These are phyloP conservation scores for Raphanus sativus DNA, from an alignment of 345 rosid genomes.

Conservation along the genomic window DNA sequence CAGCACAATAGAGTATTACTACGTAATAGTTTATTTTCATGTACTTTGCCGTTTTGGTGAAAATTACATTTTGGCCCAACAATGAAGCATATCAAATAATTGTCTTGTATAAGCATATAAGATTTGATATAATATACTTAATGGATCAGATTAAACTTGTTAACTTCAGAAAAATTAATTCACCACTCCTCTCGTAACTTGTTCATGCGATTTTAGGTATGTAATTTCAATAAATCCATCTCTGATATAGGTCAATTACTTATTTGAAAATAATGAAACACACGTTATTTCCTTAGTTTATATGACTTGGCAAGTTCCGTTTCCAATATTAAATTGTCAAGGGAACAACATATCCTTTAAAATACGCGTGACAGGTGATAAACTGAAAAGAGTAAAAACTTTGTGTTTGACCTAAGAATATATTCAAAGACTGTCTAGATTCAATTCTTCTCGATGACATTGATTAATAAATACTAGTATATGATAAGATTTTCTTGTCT, in stretches of 20 bases:
- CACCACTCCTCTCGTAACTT: not conserved
- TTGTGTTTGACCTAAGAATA: conserved; percentile 17
- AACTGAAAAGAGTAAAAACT: conserved; percentile 5
- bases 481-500: conserved; percentile 10
- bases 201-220: not conserved
- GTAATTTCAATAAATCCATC: not conserved
- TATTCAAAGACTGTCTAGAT: conserved; percentile 24
- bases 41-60: not conserved
- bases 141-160: not conserved
- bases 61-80: not conserved
- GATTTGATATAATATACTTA: not conserved
- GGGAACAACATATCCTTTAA: not conserved
- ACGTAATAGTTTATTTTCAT: not conserved
- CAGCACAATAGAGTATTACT: not conserved
- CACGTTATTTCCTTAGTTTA: not conserved
- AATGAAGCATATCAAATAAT: not conserved
- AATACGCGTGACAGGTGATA: conserved; percentile 6
- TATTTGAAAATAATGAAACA: not conserved
- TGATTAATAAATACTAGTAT: not conserved
- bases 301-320: not conserved
- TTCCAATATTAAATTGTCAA: not conserved
- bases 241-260: not conserved
- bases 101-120: not conserved
- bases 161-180: not conserved
- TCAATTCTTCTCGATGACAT: conserved; percentile 19